phyloP scores from a whole-genome alignment of 75 land plant genomes.

The Pinus taeda region DNA sequence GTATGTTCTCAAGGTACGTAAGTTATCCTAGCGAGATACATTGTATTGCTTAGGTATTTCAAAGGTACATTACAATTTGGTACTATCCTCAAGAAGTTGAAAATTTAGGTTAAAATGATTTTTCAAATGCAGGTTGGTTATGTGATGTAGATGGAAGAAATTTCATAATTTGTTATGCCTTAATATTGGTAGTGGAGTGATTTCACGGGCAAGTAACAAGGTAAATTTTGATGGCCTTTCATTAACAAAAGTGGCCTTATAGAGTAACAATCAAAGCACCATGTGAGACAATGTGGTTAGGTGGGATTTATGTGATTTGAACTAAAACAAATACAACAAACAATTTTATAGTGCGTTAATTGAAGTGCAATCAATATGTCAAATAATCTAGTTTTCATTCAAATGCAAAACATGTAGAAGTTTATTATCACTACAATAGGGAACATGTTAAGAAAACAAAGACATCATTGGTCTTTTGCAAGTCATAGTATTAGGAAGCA shows the following conservation, averaged over 20 bases:
- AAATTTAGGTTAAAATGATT: background rate
- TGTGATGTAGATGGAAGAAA: background rate
- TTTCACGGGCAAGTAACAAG: background rate
- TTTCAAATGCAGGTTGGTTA: background rate
- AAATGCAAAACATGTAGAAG: background rate
- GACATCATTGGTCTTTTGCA: background rate
- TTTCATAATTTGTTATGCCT: background rate
- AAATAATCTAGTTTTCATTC: background rate
- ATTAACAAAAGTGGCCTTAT: background rate
- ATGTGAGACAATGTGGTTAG: background rate
- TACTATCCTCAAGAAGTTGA: background rate
- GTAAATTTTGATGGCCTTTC: background rate
- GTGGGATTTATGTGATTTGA: background rate
- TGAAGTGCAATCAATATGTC: background rate
- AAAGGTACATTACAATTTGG: background rate
- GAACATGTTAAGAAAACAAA: background rate
- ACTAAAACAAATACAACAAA: background rate
- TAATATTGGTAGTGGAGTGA: background rate
- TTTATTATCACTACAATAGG: background rate
- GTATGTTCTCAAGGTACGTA: background rate
- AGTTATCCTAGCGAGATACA: background rate
- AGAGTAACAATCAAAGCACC: background rate
- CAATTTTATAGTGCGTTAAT: background rate
- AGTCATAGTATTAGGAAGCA: background rate
- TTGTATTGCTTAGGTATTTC: background rate